Conservation (phyloP, 768 basidiomycete genomes). For the Collybia mongolica region DNA sequence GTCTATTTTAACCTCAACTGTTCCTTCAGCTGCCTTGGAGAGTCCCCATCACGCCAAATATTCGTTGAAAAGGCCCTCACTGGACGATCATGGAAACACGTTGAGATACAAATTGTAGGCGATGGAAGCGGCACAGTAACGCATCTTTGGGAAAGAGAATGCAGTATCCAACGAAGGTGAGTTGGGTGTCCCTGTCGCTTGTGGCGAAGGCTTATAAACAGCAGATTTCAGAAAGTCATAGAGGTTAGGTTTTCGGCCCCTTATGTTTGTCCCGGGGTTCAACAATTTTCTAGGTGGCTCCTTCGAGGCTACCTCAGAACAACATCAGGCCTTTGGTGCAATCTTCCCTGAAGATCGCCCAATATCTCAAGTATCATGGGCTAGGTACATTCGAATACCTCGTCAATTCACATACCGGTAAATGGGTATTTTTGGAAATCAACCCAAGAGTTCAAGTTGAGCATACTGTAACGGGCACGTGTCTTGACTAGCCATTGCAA, state of each 20-base stretch:
- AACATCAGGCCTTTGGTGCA: constrained; percentile 64
- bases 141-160: constrained; percentile 90
- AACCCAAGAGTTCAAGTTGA: constrained; percentile 81
- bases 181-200: not conserved
- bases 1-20: not conserved
- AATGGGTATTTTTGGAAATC: constrained; percentile 65
- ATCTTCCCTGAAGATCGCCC: constrained; percentile 80
- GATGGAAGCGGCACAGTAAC: constrained; percentile 76
- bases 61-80: constrained; percentile 88
- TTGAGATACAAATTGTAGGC: constrained; percentile 85
- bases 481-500: not conserved
- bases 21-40: constrained; percentile 29
- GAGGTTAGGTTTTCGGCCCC: constrained; percentile 45
- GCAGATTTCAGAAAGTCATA: constrained; percentile 76
- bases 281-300: constrained; percentile 43
- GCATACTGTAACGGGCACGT: constrained; percentile 82
- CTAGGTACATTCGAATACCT: constrained; percentile 91
- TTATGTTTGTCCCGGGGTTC: not conserved
- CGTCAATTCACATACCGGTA: constrained; percentile 64
- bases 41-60: constrained; percentile 44
- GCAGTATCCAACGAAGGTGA: constrained; percentile 85
- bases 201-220: constrained; percentile 1
- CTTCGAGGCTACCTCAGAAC: constrained; percentile 74
- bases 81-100: constrained; percentile 72
- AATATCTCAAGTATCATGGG: constrained; percentile 75